Conservation (phyloP, 106 monocot genomes). For the Chionographis japonica region DNA sequence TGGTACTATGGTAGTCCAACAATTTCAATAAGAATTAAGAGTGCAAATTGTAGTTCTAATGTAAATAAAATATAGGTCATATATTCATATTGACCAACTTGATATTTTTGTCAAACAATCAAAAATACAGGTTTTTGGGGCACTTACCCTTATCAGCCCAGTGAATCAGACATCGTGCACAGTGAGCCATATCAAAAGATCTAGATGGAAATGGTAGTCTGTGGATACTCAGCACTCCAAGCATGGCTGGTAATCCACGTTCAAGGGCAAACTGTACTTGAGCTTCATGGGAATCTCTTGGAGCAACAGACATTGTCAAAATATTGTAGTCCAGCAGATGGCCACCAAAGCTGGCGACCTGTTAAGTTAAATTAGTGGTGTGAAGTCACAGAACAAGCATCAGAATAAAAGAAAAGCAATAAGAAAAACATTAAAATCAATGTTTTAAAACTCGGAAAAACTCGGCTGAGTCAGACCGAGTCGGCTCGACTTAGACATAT, state of each 20-base stretch:
- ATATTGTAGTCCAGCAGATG: constrained; percentile 65
- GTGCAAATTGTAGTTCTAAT: too few species aligned
- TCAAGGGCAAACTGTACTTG: constrained; percentile 94
- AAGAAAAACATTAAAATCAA: too few species aligned
- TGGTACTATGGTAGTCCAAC: too few species aligned
- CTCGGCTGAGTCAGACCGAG: too few species aligned
- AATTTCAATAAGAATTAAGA: too few species aligned
- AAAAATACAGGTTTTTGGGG: not conserved
- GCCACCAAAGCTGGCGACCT: constrained; percentile 90
- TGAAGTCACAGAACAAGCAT: not conserved
- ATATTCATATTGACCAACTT: too few species aligned
- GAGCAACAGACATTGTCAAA: constrained; percentile 82
- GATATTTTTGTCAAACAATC: too few species aligned
- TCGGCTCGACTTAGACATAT: too few species aligned
- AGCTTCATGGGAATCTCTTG: constrained; percentile 81
- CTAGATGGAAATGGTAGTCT: constrained; percentile 73
- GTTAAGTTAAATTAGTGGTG: not conserved
- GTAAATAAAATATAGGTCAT: too few species aligned
- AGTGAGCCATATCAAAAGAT: constrained; percentile 92
- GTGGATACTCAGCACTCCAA: constrained; percentile 55
- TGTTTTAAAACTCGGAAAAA: too few species aligned
- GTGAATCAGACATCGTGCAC: constrained; percentile 71
- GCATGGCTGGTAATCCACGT: constrained; percentile 86
- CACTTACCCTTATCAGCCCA: constrained; percentile 70
- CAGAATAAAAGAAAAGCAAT: not conserved